Evolutionary conservation across 371 early-diverging fungal genomes (phyloP), one percentile per base, ranked within the genome.

Genomic region (Mucor indicus): DNA sequence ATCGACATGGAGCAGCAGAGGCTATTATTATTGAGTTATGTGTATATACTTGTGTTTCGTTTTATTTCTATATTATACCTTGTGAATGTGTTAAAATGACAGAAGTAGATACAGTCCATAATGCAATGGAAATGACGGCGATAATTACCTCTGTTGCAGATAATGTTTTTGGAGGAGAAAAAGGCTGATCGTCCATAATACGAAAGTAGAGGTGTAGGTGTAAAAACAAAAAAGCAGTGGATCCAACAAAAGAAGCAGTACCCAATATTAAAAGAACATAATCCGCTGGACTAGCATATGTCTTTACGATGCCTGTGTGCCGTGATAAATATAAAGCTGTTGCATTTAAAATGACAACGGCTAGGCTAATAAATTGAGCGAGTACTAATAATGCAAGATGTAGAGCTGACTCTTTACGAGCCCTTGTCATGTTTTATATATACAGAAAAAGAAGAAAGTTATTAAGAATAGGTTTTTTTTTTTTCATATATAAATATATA

Each of bases 291-390:
- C 49, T 49, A 12, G 44, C 31, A 11, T 43, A 19, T 8, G 12
- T 20, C n/a, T 17, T 42, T 7, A 44, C 49, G 7, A 55, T 22
- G 10, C 55, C 50, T 30, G 39, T 16, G 19, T 49, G 38, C 15
- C 49, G 10, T 43, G 43, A 41, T 10, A 49, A 36, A 30, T 44
- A 49, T 27, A 55, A 36, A 17, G 55, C 55, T 22, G 50, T 55
- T 48, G 49, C 55, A 55, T 55, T 55, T 44, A 55, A 32, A 29
- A 55, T 55, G 33, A 55, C 49, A 44, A 55, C 55, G 23, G 55
- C 48, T 20, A 55, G 22, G 30, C 55, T 55, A n/a, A 44, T 49
- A 49, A 49, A 55, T 49, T 55, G 55, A 15, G 49, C 38, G 31
- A 48, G 15, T 20, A 55, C 49, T 29, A 55, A 17, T 22, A 55